Evolutionary conservation across 495 filamentous ascomycete genomes (phyloP), one percentile per base, ranked within the genome.

Genomic region (Trichocladium uniseriatum): DNA sequence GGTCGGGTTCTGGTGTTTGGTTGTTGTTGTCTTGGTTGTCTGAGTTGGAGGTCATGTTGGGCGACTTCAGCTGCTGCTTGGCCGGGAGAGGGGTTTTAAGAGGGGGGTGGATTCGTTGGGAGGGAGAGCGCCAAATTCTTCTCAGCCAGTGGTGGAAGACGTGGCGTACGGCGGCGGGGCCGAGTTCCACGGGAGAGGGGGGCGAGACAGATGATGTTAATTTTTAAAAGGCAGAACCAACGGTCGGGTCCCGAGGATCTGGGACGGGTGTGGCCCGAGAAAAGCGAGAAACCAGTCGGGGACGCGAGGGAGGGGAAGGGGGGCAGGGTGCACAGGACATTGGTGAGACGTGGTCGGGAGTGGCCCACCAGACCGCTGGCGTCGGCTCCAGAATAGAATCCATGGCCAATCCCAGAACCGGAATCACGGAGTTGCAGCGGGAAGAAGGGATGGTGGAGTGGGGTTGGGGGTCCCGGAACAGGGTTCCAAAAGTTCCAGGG

Each of bases 191-290:
- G 18, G 13, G 2, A 13, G n/a, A 13, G 10, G 29, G 15, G 15
- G 29, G 28, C 2, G 14, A 32, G n/a, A 28, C 5, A 5, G 13
- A 21, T 16, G 16, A 15, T 37, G 34, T n/a, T n/a, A n/a, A n/a
- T n/a, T n/a, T n/a, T n/a, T n/a, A n/a, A 38, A 27, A 28, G 20
- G 6, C 6, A 35, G 13, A 32, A 32, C 7, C 5, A 11, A 14
- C 31, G n/a, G 19, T 29, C 20, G 31, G 40, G 22, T 28, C 48
- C 48, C 48, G 48, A 29, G 48, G 34, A 27, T 50, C 40, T 43
- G 47, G 48, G 37, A 50, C 34, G 8, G 38, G 48, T 29, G 39
- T 50, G 48, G 39, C 39, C 21, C 48, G 48, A 16, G 34, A 50
- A 35, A 29, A 43, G 48, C 3, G 29, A 50, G 48, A 19, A 31